Evolutionary conservation across 345 rosid species (phyloP).

Genomic region (Aquilaria malaccensis): DNA sequence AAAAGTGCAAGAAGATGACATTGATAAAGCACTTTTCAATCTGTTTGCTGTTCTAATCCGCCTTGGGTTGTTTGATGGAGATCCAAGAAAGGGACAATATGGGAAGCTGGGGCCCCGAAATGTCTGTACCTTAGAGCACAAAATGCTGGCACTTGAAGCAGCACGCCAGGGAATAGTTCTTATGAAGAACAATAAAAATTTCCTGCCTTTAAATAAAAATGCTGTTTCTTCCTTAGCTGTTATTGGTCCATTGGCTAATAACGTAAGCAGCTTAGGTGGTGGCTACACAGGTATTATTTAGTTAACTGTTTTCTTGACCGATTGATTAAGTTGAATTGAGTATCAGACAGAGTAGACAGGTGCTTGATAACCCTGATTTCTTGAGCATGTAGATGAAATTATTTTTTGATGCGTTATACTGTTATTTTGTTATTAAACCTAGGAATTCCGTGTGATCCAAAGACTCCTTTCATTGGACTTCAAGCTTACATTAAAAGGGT

Average conservation of each 20-base stretch:
- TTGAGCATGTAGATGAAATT: background rate
- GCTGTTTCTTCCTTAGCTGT: constrained; percentile 57
- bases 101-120: constrained; percentile 54
- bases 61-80: constrained; percentile 78
- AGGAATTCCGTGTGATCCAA: constrained; percentile 71
- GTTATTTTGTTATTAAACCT: background rate
- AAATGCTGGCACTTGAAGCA: constrained; percentile 70
- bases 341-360: too few relatives aligned
- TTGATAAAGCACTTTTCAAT: constrained; percentile 72
- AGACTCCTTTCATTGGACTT: constrained; percentile 54
- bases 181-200: constrained; percentile 59
- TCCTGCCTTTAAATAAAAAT: constrained; percentile 58
- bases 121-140: constrained; percentile 62
- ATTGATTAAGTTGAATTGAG: too few relatives aligned
- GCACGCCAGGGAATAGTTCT: constrained; percentile 93
- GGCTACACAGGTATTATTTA: constrained; percentile 56
- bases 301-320: too few relatives aligned
- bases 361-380: too few relatives aligned
- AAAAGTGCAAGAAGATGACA: constrained; percentile 53
- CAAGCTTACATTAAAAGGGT: constrained; percentile 35
- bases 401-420: background rate
- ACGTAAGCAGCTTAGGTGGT: constrained; percentile 57
- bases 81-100: constrained; percentile 55
- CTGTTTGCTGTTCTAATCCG: constrained; percentile 82
- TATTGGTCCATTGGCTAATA: constrained; percentile 72